Conservation (phyloP, 192 early-diverging fungal species). For the Kickxella alabastrina region DNA sequence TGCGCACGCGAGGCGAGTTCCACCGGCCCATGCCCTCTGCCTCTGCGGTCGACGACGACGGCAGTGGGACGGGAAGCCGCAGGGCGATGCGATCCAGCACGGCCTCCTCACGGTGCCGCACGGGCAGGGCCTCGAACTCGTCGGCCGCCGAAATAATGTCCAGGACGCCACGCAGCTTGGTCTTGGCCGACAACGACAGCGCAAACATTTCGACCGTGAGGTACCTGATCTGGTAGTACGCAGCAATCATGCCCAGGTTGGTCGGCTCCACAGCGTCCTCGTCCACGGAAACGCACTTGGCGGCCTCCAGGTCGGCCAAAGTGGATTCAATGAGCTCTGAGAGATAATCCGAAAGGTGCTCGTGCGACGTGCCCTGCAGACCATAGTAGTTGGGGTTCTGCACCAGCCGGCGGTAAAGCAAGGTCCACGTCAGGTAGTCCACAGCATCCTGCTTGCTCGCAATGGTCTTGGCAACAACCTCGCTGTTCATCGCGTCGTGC, state of each 20-base stretch:
- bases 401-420: conserved; percentile 92
- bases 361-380: conserved; percentile 78
- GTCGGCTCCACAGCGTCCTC: conserved; percentile 57
- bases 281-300: conserved; percentile 64
- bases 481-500: conserved; percentile 97
- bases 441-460: conserved; percentile 98
- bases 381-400: conserved; percentile 98
- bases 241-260: conserved; percentile 96
- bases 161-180: conserved; percentile 85
- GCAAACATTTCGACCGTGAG: conserved; percentile 92
- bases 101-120: conserved; percentile 88
- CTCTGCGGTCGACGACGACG: neutral
- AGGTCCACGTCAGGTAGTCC: conserved; percentile 98
- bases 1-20: conserved; percentile 87
- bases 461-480: conserved; percentile 92
- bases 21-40: conserved; percentile 36
- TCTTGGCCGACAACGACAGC: conserved; percentile 77
- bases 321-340: conserved; percentile 94
- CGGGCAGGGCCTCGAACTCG: conserved; percentile 89
- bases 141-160: conserved; percentile 91
- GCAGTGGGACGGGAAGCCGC: conserved; percentile 63
- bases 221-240: conserved; percentile 96
- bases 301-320: conserved; percentile 76
- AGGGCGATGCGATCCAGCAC: conserved; percentile 78
- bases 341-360: conserved; percentile 87